phyloP scores from a whole-genome alignment of 768 basidiomycete genomes.

The Pulveroboletus sp. region DNA sequence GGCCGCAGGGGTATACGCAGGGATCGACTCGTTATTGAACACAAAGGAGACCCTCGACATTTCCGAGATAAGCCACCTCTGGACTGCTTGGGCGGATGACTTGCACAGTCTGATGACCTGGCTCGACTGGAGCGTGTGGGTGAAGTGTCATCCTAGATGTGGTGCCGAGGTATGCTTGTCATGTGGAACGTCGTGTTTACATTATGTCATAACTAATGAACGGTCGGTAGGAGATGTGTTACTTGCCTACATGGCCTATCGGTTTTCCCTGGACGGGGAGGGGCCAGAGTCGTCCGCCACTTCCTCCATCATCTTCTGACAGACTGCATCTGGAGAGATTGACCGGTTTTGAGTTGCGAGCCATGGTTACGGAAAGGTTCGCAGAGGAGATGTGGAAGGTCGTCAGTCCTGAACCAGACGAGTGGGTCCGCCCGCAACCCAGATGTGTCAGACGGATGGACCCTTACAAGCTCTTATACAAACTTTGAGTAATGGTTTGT shows the following conservation, averaged over 20 bases:
- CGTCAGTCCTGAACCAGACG: too few species aligned
- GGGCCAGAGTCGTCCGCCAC: too few species aligned
- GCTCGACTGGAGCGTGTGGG: constrained; percentile 52
- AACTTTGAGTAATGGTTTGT: neutral
- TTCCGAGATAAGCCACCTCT: constrained; percentile 4
- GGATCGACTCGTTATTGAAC: constrained; percentile 18
- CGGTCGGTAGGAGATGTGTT: constrained; percentile 21
- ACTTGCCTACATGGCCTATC: constrained; percentile 1
- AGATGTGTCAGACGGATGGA: too few species aligned
- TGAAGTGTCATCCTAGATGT: constrained; percentile 45
- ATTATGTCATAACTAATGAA: neutral
- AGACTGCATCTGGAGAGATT: too few species aligned
- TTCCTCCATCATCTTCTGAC: too few species aligned
- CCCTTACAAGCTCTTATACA: constrained; percentile 3
- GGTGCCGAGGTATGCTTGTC: constrained; percentile 35
- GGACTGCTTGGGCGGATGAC: constrained; percentile 33
- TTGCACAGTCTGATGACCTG: constrained; percentile 39
- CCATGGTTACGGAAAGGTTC: too few species aligned
- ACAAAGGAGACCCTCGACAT: neutral
- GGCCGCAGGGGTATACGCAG: constrained; percentile 30
- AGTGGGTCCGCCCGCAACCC: too few species aligned
- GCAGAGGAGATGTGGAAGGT: too few species aligned
- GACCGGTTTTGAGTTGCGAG: neutral
- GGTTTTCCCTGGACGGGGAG: constrained; percentile 3
- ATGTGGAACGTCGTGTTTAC: too few species aligned